phyloP scores from a whole-genome alignment of 2,329 filamentous ascomycete genomes.

The Chrysoporthe deuterocubensis region DNA sequence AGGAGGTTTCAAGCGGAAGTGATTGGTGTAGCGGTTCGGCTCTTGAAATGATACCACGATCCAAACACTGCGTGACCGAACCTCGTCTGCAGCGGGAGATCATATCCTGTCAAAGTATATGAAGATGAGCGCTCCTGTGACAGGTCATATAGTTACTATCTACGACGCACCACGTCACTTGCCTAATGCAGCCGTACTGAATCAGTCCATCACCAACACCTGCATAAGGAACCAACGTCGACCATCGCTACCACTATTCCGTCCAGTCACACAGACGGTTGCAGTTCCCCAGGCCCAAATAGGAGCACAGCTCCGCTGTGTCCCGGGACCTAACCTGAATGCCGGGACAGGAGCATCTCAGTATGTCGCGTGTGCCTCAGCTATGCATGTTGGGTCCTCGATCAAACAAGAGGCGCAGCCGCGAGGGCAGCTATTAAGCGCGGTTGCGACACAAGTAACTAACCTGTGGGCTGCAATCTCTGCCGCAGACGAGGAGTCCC shows the following conservation, averaged over 20 bases:
- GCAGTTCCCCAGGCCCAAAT: not conserved
- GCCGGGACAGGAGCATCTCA: not conserved
- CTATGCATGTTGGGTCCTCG: not conserved
- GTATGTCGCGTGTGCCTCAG: not conserved
- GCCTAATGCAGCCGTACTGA: not conserved
- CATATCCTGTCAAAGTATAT: not conserved
- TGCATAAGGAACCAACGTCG: not conserved
- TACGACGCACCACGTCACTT: not conserved
- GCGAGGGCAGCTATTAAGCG: not conserved
- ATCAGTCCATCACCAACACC: not conserved
- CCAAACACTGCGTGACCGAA: not conserved
- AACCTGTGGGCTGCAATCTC: not conserved
- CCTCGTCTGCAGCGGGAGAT: not conserved
- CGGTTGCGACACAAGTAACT: not conserved
- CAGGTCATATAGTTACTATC: not conserved
- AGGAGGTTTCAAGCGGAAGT: not conserved
- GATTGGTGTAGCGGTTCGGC: slow-evolving; percentile 4
- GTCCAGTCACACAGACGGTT: not conserved
- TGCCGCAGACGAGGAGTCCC: not conserved
- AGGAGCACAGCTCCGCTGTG: not conserved
- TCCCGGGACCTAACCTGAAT: not conserved
- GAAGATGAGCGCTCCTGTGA: not conserved
- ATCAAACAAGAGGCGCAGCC: not conserved
- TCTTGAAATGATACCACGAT: slow-evolving; percentile 29
- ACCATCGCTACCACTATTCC: not conserved